Percentiles rank a stretch among this genome's conserved stretches.
These are phyloP conservation scores for Arthonia radiata DNA, from an alignment of 495 filamentous ascomycete genomes.

Conservation along the genomic window DNA sequence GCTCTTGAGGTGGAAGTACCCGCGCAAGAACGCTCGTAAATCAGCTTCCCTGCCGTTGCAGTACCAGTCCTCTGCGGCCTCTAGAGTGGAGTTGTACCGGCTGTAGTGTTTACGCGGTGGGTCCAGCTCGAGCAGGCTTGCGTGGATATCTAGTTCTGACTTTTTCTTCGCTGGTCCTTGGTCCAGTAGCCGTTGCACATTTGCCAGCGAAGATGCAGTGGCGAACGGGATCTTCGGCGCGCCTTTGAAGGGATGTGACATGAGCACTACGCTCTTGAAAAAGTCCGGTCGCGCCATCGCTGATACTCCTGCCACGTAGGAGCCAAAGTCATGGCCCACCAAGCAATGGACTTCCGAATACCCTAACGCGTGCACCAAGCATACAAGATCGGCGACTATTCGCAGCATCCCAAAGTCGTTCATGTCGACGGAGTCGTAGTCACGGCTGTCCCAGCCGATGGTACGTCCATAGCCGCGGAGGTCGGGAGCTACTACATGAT, in stretches of 20 bases:
- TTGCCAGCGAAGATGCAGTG: no score
- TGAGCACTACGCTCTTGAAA: constrained; percentile 26
- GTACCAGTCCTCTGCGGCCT: constrained; percentile 36
- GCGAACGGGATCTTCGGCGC: constrained; percentile 25
- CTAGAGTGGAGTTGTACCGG: constrained; percentile 36
- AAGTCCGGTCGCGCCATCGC: constrained; percentile 39
- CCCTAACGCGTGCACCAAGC: constrained; percentile 33
- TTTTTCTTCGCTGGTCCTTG: constrained; percentile 3
- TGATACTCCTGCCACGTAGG: constrained; percentile 29
- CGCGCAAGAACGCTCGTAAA: constrained; percentile 31
- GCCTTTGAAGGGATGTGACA: constrained; percentile 32
- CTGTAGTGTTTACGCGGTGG: constrained; percentile 41
- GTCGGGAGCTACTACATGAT: constrained; percentile 39
- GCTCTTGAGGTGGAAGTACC: constrained; percentile 45
- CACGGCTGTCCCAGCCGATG: constrained; percentile 28
- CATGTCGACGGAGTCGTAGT: constrained; percentile 27
- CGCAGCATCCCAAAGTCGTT: constrained; percentile 29
- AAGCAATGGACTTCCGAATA: constrained; percentile 32
- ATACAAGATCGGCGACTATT: constrained; percentile 35
- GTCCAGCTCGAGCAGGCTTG: constrained; percentile 24
- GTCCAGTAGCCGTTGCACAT: constrained; percentile 1
- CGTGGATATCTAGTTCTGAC: constrained; percentile 29
- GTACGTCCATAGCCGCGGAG: constrained; percentile 47
- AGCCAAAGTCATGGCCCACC: constrained; percentile 44
- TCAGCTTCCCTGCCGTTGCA: no score